Percentiles rank a stretch among this genome's conserved stretches.
Evolutionary conservation across 1,284 basidiomycete genomes (phyloP).

Genomic region (Ceratobasidium sp.): DNA sequence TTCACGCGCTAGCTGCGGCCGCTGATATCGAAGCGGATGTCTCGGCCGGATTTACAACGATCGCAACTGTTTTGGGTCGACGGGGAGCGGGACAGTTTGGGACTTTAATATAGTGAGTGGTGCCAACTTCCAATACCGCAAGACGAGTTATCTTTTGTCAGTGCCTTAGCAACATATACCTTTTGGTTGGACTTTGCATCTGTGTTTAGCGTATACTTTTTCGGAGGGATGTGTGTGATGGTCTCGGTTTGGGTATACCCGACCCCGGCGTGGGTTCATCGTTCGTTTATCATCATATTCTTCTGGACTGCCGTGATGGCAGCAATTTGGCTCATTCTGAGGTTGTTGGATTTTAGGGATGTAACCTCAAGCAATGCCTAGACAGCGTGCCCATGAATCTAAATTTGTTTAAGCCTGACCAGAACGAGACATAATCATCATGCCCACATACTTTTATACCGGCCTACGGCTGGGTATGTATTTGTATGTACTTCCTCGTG

Average conservation of each 20-base stretch:
- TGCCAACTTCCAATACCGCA: too few species aligned
- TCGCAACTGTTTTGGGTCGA: conserved; percentile 45
- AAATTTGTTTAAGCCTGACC: too few species aligned
- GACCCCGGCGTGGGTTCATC: conserved; percentile 18
- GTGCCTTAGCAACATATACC: neutral
- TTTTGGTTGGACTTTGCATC: neutral
- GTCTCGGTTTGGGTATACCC: conserved; percentile 8
- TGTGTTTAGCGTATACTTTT: conserved; percentile 34
- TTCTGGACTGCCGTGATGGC: conserved; percentile 38
- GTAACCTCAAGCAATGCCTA: too few species aligned
- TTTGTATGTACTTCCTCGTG: too few species aligned
- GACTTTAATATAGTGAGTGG: too few species aligned
- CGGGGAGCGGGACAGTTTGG: too few species aligned
- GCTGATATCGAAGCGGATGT: conserved; percentile 45
- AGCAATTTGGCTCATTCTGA: conserved; percentile 33
- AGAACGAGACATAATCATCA: too few species aligned
- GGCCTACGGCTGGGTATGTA: too few species aligned
- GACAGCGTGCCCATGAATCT: too few species aligned
- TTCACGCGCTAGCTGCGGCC: conserved; percentile 45
- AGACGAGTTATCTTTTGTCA: too few species aligned
- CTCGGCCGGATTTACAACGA: conserved; percentile 44
- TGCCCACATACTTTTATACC: too few species aligned
- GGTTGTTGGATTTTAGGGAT: too few species aligned
- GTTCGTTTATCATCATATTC: conserved; percentile 24
- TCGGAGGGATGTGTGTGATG: conserved; percentile 31